These are phyloP conservation scores for Grigorovia jiainica DNA, from an alignment of 805 yeast genomes.

Conservation along the genomic window DNA sequence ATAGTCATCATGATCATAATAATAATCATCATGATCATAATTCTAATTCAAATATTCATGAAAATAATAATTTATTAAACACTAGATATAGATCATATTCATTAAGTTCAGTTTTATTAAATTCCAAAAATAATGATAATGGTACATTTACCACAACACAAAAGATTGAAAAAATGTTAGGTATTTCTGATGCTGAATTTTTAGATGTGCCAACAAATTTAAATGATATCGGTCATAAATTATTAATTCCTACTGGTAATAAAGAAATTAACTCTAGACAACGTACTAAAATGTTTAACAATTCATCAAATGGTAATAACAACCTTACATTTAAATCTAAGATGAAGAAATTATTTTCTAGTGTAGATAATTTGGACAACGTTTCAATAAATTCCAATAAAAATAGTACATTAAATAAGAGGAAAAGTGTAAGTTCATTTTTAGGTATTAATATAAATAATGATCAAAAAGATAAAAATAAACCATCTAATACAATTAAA, in stretches of 20 bases:
- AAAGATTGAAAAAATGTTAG: neutral
- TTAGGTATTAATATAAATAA: neutral
- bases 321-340: neutral
- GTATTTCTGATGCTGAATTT: neutral
- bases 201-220: neutral
- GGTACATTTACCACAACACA: neutral
- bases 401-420: too few relatives aligned
- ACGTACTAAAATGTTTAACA: too few relatives aligned
- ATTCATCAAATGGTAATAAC: neutral
- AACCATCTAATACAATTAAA: neutral
- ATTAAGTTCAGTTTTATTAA: neutral
- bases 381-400: too few relatives aligned
- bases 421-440: neutral
- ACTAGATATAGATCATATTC: slow-evolving; percentile 1
- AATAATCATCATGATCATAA: neutral
- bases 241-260: neutral
- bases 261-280: too few relatives aligned
- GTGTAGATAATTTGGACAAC: too few relatives aligned
- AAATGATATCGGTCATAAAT: neutral
- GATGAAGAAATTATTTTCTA: neutral
- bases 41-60: neutral
- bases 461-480: neutral
- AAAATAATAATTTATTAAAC: neutral
- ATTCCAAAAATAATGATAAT: neutral
- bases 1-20: slow-evolving; percentile 46